These are phyloP conservation scores for Venturia aucupariae DNA, from an alignment of 2,329 filamentous ascomycete species.

Conservation along the genomic window DNA sequence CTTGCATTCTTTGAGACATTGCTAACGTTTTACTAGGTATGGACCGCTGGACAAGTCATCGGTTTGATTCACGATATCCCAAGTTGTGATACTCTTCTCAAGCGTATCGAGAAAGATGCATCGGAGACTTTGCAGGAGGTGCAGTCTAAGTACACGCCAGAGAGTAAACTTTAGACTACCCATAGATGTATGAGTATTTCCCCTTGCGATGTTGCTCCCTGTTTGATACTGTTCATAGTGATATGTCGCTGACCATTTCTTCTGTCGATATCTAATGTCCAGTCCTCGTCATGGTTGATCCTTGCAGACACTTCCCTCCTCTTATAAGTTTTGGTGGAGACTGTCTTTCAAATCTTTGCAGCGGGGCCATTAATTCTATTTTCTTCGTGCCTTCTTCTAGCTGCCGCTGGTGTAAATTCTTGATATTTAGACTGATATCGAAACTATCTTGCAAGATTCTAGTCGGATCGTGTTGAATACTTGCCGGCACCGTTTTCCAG, in stretches of 20 bases:
- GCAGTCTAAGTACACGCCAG: slow-evolving; percentile 2
- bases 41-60: slow-evolving; percentile 96
- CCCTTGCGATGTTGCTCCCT: not conserved
- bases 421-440: too few species aligned
- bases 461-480: too few species aligned
- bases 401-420: too few species aligned
- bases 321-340: too few species aligned
- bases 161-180: slow-evolving; percentile 13
- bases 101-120: slow-evolving; percentile 24
- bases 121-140: slow-evolving; percentile 20
- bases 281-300: not conserved
- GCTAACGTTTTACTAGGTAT: slow-evolving; percentile 52
- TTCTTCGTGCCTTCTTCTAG: too few species aligned
- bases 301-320: not conserved
- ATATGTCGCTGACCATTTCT: not conserved
- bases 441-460: too few species aligned
- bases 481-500: too few species aligned
- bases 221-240: not conserved
- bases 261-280: not conserved
- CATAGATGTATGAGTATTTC: slow-evolving; percentile 2
- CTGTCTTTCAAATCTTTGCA: too few species aligned
- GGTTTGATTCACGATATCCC: slow-evolving; percentile 37
- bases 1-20: not conserved
- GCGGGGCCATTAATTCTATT: too few species aligned
- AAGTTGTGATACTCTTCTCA: slow-evolving; percentile 21